Base-by-base conservation (phyloP, 306 rosid genomes). In the Medicago lupulina region DNA sequence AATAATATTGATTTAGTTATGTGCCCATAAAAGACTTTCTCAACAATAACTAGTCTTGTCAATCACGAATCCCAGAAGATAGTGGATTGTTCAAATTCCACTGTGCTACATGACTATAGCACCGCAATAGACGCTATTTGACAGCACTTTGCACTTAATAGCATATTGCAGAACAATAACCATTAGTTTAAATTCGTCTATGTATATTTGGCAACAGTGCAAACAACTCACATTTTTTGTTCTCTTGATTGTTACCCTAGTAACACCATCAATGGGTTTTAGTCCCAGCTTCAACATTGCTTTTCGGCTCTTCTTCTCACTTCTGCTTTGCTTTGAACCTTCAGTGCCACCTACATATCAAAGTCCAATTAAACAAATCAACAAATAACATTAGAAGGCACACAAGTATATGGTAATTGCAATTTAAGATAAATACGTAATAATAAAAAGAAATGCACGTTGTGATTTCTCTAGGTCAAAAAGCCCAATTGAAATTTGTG, bases 301-400 rank as follows among this genome's bases (percentile, higher is more conserved):
- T 77, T 96, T 96, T 63, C 98, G 89, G 73, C 98, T 96, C 87
- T 96, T 96, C 86, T 96, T 96, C 82, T 96, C 99, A n/a, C 98
- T 96, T 82, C 98, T 85, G 88, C 97, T 92, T 82, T 96, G 99
- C 86, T 96, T 96, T 19, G 97, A 92, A 63, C 90, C 85, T 63
- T 89, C 99, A 64, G 75, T 66, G 13, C 76, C 87, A 51, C 91
- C 98, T 88, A 73, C 67, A 86, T 73, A 47, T 39, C 77, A 62
- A 49, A 77, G 23, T 71, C 70, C 71, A 80, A 46, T 49, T 16
- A 61, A 49, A 18, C 18, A 25, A 12, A 53, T 55, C 38, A 72
- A 38, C 17, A 46, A 7, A 36, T 47, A 38, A 71, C 59, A 66
- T 4, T 9, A 67, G 3, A 57, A 16, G n/a, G 13, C 11, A 1